Evolutionary conservation across 345 rosid species (phyloP).

Genomic region (Brassica cretica): DNA sequence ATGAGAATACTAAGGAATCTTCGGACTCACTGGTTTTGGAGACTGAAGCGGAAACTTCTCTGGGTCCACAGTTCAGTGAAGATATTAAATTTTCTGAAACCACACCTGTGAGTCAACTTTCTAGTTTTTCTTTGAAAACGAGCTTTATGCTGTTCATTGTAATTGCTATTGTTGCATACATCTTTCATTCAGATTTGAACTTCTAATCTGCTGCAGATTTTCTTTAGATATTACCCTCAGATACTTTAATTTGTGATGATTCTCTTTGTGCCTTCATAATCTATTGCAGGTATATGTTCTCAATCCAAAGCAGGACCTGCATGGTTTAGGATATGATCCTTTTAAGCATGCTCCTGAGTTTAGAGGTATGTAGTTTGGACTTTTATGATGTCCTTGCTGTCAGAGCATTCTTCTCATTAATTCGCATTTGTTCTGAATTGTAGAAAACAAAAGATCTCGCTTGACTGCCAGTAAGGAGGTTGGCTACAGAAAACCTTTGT

Average conservation of each 20-base stretch:
- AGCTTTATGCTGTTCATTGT: constrained; percentile 7
- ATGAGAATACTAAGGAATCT: constrained; percentile 46
- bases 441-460: constrained; percentile 75
- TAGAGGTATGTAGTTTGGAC: constrained; percentile 58
- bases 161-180: not conserved
- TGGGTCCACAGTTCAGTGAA: constrained; percentile 43
- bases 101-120: constrained; percentile 68
- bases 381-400: constrained; percentile 22
- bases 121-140: constrained; percentile 23
- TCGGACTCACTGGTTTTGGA: constrained; percentile 45
- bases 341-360: constrained; percentile 96
- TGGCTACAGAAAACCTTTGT: constrained; percentile 53
- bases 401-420: constrained; percentile 24
- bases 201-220: not conserved
- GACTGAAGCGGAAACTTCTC: constrained; percentile 44
- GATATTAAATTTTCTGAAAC: constrained; percentile 53
- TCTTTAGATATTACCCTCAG: constrained; percentile 1
- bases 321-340: constrained; percentile 95
- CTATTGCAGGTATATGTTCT: constrained; percentile 62
- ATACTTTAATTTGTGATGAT: constrained; percentile 12
- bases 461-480: constrained; percentile 50
- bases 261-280: constrained; percentile 16
- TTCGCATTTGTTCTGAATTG: constrained; percentile 20
- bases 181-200: not conserved
- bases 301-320: constrained; percentile 85